These are phyloP conservation scores for Lindgomyces ingoldianus DNA, from an alignment of 495 filamentous ascomycete genomes.

Conservation along the genomic window DNA sequence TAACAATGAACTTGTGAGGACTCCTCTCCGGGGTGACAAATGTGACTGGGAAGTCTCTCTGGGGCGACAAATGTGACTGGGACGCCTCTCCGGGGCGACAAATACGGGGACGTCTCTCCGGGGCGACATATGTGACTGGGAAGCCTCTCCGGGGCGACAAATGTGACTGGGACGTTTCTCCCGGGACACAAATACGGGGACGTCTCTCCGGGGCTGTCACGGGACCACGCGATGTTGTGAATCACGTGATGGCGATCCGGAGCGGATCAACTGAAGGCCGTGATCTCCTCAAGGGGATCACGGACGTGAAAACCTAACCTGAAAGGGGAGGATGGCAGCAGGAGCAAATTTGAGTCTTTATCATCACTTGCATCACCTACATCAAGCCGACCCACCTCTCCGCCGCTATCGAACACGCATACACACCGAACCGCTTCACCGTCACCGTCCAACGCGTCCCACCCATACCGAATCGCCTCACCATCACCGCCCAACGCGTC, in stretches of 20 bases:
- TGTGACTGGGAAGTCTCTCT: background rate
- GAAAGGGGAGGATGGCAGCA: no score
- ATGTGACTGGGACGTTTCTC: background rate
- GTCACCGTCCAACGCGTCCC: no score
- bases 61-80: background rate
- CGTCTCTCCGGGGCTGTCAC: background rate
- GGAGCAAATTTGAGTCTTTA: no score
- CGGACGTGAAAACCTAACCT: constrained; percentile 5
- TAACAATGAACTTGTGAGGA: constrained; percentile 14
- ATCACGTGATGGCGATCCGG: background rate
- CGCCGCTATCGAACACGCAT: no score
- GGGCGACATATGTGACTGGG: background rate
- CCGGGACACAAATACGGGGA: background rate
- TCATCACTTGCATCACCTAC: no score
- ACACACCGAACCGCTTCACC: no score
- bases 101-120: background rate
- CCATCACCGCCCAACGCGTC: no score
- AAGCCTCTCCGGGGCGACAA: background rate
- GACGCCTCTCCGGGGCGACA: background rate
- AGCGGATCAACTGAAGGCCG: background rate
- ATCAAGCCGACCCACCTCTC: no score
- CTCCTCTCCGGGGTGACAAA: background rate
- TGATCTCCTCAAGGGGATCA: constrained; percentile 1
- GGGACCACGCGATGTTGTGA: background rate
- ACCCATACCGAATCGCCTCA: no score